Evolutionary conservation across 108 stramenopile species (phyloP).

Genomic region (Fragilariopsis cylindrus): DNA sequence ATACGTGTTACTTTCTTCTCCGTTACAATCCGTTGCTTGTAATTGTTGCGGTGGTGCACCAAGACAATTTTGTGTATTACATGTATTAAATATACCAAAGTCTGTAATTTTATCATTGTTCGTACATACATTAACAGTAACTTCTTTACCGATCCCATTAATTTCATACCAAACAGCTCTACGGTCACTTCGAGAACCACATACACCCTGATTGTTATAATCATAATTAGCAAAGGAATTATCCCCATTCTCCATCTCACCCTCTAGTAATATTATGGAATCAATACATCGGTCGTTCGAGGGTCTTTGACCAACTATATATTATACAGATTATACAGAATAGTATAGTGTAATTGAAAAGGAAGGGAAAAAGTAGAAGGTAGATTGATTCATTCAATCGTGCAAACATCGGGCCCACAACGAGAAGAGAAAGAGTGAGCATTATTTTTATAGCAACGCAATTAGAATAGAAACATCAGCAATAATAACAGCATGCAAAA

Average conservation of each 20-base stretch:
- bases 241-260: conserved; percentile 27
- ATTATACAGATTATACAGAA: background rate
- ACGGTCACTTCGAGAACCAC: conserved; percentile 37
- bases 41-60: conserved; percentile 24
- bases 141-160: conserved; percentile 23
- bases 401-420: background rate
- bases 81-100: conserved; percentile 27
- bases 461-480: background rate
- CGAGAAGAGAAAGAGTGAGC: background rate
- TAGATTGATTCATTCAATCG: background rate
- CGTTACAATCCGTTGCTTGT: conserved; percentile 13
- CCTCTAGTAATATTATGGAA: conserved; percentile 11
- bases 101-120: conserved; percentile 39
- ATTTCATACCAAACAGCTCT: conserved; percentile 39
- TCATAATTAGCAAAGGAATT: conserved; percentile 31
- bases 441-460: background rate
- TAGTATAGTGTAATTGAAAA: background rate
- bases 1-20: conserved; percentile 10
- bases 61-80: conserved; percentile 31
- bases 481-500: background rate
- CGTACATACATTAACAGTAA: conserved; percentile 39
- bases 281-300: conserved; percentile 34
- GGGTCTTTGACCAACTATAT: conserved; percentile 11
- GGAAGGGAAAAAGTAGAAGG: background rate
- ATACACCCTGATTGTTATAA: conserved; percentile 36